A percentile compares a stretch with the other conserved stretches of the same genome.
Evolutionary conservation across 1,139 yeast genomes (phyloP).

Genomic region (Yamadazyma trypodendri): DNA sequence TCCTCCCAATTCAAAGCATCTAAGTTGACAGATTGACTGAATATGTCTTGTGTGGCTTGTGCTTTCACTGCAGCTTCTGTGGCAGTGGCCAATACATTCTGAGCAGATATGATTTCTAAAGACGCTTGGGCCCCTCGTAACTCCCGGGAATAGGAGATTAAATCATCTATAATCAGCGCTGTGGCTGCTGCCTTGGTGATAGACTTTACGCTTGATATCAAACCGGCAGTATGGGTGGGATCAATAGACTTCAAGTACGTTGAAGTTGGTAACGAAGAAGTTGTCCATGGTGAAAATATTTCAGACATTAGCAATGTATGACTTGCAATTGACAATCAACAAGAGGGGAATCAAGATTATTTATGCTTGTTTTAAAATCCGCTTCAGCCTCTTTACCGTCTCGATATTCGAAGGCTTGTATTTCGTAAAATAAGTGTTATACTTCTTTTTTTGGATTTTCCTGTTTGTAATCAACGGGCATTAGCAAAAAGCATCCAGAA

Average conservation of each 20-base stretch:
- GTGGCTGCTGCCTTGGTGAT: conserved; percentile 17
- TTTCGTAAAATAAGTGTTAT: no score
- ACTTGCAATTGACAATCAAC: no score
- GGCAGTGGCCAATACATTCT: conserved; percentile 39
- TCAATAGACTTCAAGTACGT: conserved; percentile 17
- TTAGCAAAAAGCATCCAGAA: no score
- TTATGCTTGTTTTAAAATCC: no score
- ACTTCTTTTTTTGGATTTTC: no score
- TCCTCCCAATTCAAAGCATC: conserved; percentile 26
- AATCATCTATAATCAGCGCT: conserved; percentile 11
- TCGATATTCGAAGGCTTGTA: no score
- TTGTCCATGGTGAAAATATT: conserved; percentile 19
- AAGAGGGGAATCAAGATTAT: no score
- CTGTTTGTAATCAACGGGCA: no score
- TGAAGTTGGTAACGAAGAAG: conserved; percentile 20
- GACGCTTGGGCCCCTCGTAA: conserved; percentile 42
- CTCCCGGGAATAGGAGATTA: conserved; percentile 21
- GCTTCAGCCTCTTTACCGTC: no score
- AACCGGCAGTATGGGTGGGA: conserved; percentile 21
- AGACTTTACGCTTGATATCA: conserved; percentile 18
- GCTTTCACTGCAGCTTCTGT: conserved; percentile 27
- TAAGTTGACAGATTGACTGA: conserved; percentile 32
- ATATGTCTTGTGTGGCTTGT: conserved; percentile 32
- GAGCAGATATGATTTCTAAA: conserved; percentile 32
- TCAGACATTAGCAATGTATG: no score